A percentile compares a stretch with the other conserved stretches of the same genome.
Evolutionary conservation across 164 flowering plant genomes (phyloP).

Genomic region (Berberis vulgaris): DNA sequence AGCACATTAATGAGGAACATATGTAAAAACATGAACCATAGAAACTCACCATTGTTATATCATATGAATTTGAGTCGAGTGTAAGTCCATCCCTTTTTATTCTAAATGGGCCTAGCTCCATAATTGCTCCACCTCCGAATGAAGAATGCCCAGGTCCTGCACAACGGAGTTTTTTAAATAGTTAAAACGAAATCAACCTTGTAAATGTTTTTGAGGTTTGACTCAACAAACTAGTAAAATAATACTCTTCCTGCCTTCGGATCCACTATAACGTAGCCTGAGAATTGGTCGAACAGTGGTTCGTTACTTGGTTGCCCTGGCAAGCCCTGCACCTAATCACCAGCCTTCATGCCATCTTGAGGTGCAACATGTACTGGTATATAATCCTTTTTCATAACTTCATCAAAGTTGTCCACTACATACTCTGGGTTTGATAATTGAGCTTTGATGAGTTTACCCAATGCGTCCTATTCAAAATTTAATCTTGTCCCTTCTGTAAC

Average conservation of each 20-base stretch:
- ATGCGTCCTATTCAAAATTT: too few species aligned
- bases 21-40: not conserved
- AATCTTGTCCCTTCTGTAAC: too few species aligned
- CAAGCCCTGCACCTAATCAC: slow-evolving; percentile 30
- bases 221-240: too few species aligned
- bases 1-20: too few species aligned
- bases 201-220: not conserved
- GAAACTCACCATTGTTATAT: slow-evolving; percentile 17
- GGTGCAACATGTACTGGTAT: slow-evolving; percentile 21
- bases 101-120: slow-evolving; percentile 23
- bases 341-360: slow-evolving; percentile 28
- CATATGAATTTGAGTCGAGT: slow-evolving; percentile 10
- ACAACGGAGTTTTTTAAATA: too few species aligned
- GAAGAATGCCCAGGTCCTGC: slow-evolving; percentile 27
- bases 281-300: slow-evolving; percentile 44
- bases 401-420: too few species aligned
- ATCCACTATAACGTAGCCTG: slow-evolving; percentile 48
- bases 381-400: not conserved
- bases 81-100: slow-evolving; percentile 18
- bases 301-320: slow-evolving; percentile 44
- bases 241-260: not conserved
- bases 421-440: too few species aligned
- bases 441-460: too few species aligned
- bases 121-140: slow-evolving; percentile 17
- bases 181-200: slow-evolving; percentile 11